Evolutionary conservation across 306 rosid species (phyloP), one percentile per base, ranked within the genome.

Genomic region (Dicorynia guianensis): DNA sequence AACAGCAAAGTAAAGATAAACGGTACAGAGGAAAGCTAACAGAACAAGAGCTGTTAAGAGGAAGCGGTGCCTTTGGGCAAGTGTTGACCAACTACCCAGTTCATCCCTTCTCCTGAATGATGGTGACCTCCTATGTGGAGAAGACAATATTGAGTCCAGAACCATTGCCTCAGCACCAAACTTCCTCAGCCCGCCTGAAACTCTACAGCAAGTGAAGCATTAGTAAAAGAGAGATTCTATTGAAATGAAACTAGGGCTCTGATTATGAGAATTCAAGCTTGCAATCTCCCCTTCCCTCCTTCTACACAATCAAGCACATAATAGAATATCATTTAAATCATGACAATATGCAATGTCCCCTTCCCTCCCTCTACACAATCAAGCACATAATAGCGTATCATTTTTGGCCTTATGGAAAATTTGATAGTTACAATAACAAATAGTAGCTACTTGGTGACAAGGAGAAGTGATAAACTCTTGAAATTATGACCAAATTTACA

Each of bases 1-100:
- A 82, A 93, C 82, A 33, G 98, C 98, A 63, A 93, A 93, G 79
- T 93, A 93, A 35, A 93, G 98, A 77, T 93, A 93, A 67, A 93
- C 82, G 11, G 90, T 89, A 76, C 98, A 93, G 70, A 93, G 95
- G 67, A 84, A 74, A 17, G 86, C 67, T 70, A 93, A 85, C 33
- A 89, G 90, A 65, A 42, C 86, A 4, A 93, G 87, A 30, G 98
- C 93, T 5, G 82, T 85, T 69, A 93, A 82, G 81, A 93, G 97
- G 86, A 83, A 93, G 56, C 95, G 96, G 63, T 93, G 98, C 85
- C 98, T 83, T 57, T 93, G 84, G 52, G 76, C 40, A 35, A 93
- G 95, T 11, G 89, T 76, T 1, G 97, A 85, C 98, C 97, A 93
- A 73, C 89, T 86, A 48, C 95, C 90, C 19, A 91, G 75, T 79